Conservation (phyloP, 768 basidiomycete species). For the Tricholoma saponaceum region DNA sequence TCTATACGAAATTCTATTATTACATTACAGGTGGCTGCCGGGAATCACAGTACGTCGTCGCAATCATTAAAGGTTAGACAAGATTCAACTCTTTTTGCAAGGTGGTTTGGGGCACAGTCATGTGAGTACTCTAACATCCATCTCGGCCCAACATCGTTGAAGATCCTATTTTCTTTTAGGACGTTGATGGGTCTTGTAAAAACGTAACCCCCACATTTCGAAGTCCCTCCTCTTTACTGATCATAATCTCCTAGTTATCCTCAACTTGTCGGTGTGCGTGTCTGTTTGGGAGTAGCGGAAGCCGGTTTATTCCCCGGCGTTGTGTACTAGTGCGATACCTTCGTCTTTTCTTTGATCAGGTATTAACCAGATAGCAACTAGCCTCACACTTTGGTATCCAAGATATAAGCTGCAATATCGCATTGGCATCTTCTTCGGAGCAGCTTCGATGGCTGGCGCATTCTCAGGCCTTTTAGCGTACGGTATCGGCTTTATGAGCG, state of each 20-base stretch:
- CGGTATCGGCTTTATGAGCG: slow-evolving; percentile 50
- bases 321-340: slow-evolving; percentile 55
- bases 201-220: slow-evolving; percentile 31
- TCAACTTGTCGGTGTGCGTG: slow-evolving; percentile 53
- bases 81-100: slow-evolving; percentile 17
- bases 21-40: slow-evolving; percentile 51
- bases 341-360: background rate
- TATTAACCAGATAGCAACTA: slow-evolving; percentile 14
- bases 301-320: slow-evolving; percentile 73
- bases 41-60: slow-evolving; percentile 50
- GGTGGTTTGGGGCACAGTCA: slow-evolving; percentile 63
- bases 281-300: slow-evolving; percentile 63
- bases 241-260: slow-evolving; percentile 39
- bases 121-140: slow-evolving; percentile 32
- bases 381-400: slow-evolving; percentile 68
- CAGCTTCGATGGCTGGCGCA: slow-evolving; percentile 60
- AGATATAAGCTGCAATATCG: slow-evolving; percentile 56
- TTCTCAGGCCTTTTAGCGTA: slow-evolving; percentile 59
- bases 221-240: background rate
- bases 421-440: slow-evolving; percentile 61
- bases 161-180: slow-evolving; percentile 27
- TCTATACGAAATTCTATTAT: background rate
- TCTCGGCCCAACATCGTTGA: background rate
- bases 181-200: slow-evolving; percentile 66
- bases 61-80: background rate